Evolutionary conservation across 2,329 filamentous ascomycete genomes (phyloP).

Genomic region (Amylocarpus encephaloides): DNA sequence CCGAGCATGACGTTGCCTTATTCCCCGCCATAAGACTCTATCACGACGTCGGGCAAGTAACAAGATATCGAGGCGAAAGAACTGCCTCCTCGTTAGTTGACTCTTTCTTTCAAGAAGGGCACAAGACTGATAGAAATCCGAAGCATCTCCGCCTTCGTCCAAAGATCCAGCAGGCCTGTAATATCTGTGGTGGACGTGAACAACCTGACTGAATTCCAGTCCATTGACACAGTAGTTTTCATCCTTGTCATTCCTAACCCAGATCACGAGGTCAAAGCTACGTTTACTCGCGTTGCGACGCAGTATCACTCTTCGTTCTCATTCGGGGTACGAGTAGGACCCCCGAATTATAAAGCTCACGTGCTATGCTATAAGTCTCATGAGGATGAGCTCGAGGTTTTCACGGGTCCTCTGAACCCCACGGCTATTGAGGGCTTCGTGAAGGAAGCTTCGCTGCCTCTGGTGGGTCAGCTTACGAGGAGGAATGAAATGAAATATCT

Average conservation of each 20-base stretch:
- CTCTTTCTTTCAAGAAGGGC: background rate
- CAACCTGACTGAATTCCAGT: constrained; percentile 32
- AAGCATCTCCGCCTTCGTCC: constrained; percentile 30
- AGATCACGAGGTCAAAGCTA: constrained; percentile 28
- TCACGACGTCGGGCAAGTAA: constrained; percentile 29
- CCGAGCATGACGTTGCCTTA: constrained; percentile 37
- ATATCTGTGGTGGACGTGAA: constrained; percentile 27
- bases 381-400: constrained; percentile 33
- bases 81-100: constrained; percentile 34
- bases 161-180: constrained; percentile 26
- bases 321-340: constrained; percentile 33
- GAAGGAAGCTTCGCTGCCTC: constrained; percentile 33
- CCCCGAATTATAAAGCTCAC: background rate
- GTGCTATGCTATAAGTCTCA: constrained; percentile 37
- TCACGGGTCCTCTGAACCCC: constrained; percentile 31
- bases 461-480: constrained; percentile 41
- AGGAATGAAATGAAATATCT: constrained; percentile 39
- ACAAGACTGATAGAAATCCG: background rate
- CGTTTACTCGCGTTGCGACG: constrained; percentile 33
- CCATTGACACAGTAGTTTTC: constrained; percentile 37
- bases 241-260: constrained; percentile 34
- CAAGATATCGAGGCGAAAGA: constrained; percentile 40
- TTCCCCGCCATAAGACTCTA: constrained; percentile 43
- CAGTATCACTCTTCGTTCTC: constrained; percentile 37
- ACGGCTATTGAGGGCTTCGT: constrained; percentile 36